Conservation (phyloP, 1,139 yeast genomes). For the Candida sp. region DNA sequence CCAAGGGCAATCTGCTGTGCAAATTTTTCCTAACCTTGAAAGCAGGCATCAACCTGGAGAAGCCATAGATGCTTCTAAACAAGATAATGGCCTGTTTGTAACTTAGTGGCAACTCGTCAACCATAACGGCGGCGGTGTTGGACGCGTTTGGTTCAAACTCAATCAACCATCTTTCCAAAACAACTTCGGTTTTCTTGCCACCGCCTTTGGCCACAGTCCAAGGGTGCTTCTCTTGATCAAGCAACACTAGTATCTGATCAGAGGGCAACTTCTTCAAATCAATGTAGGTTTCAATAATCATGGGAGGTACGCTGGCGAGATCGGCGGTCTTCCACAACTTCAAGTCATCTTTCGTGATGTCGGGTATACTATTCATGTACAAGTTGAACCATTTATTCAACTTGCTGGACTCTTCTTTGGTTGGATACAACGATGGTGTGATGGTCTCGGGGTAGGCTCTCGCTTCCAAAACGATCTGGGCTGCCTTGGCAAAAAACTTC, state of each 20-base stretch:
- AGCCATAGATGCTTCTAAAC: constrained; percentile 75
- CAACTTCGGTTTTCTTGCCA: constrained; percentile 72
- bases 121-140: constrained; percentile 23
- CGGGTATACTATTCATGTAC: constrained; percentile 50
- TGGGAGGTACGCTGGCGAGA: constrained; percentile 60
- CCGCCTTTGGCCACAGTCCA: constrained; percentile 47
- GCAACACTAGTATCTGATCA: constrained; percentile 63
- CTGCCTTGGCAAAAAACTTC: constrained; percentile 75
- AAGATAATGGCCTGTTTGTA: constrained; percentile 78
- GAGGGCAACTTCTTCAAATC: constrained; percentile 68
- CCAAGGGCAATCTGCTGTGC: constrained; percentile 36
- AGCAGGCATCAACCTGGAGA: constrained; percentile 72
- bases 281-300: constrained; percentile 83
- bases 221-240: constrained; percentile 50
- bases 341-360: constrained; percentile 57
- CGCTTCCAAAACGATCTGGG: constrained; percentile 49
- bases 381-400: constrained; percentile 72
- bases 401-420: constrained; percentile 23
- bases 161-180: constrained; percentile 90
- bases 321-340: constrained; percentile 61
- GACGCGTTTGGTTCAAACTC: constrained; percentile 59
- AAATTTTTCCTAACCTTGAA: constrained; percentile 54
- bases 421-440: constrained; percentile 5
- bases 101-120: constrained; percentile 64
- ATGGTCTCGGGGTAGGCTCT: constrained; percentile 19